Evolutionary conservation across 2,329 filamentous ascomycete genomes (phyloP), one percentile per base, ranked within the genome.

Genomic region (Nigrograna mackinnonii): DNA sequence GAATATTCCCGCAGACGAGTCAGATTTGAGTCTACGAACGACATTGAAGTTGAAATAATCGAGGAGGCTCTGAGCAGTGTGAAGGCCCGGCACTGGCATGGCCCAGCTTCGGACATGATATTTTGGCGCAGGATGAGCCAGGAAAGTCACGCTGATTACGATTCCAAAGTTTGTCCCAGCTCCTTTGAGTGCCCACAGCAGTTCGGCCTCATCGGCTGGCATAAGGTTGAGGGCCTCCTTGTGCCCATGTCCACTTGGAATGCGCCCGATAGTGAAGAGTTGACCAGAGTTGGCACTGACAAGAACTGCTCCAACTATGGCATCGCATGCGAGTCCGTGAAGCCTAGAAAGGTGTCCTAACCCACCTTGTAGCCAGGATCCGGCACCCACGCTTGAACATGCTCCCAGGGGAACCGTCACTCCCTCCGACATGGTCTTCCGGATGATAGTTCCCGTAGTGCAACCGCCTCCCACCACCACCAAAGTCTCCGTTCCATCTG

Each of bases 321-420:
- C 58, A 49, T 86, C 82, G 49, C 79, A 84, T 3, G 80, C 47
- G 11, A 86, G 79, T 1, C 83, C 82, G 48, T 82, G 62, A 6
- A 71, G 41, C 44, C 82, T 71, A 24, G 76, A 55, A n/a, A 83
- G 66, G 49, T 84, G 80, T 2, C 82, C 82, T 36, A 86, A 82
- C 39, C 83, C 82, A 30, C 83, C 83, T 68, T 86, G 82, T 35
- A 86, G 68, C 80, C 80, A 85, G 12, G 82, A 51, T 0, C 83
- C 83, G 0, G 79, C 76, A 3, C 83, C 83, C 19, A 86, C 80
- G 49, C 81, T 85, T 48, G 83, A 83, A 5, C 83, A 79, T 19
- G 79, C 58, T 2, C 83, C 83, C 3, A 86, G 58, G 0, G 83
- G 82, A 2, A 86, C 75, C 41, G 77, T 79, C 39, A 85, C 1